Base-by-base conservation (phyloP, 2,329 filamentous ascomycete genomes). In the Pseudocercospora pini-densiflorae region DNA sequence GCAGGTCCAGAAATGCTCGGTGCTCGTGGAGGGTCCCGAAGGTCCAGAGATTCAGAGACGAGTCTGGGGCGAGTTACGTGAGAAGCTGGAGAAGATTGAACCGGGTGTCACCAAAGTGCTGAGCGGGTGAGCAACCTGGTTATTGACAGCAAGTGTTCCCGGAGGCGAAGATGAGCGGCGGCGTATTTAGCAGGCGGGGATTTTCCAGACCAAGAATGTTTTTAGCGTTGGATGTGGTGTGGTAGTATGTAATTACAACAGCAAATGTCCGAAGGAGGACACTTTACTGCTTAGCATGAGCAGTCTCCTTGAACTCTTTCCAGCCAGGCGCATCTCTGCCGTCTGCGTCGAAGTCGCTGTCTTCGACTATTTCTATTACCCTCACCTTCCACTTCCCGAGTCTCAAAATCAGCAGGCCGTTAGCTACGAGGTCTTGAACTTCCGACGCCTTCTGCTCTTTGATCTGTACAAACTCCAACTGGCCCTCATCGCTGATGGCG, bases 361-460 rank as follows among this genome's bases (percentile, higher is more conserved):
- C 87, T 12, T 80, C 78, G 5, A 89, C 76, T 49, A 89, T 81
- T 54, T 83, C 81, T 31, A 89, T 81, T 23, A 88, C 78, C 71
- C 85, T 85, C 40, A 89, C 80, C 71, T 86, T 88, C 81, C 85
- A 87, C 73, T 90, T 90, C 7, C 88, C 88, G 1, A 84, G 71
- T 66, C 86, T 80, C 9, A 89, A 69, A 8, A 89, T 81, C n/a
- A 90, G 70, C 2, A 85, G 74, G 1, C 83, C 78, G 29, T 78
- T 86, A 67, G 89, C 86, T 19, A 92, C 84, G 40, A 88, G 76
- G 62, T 82, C 91, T 63, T 87, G 85, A 65, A 82, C 74, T 0
- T 88, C 89, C 61, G 90, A 86, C 24, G 82, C 78, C 0, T 83
- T 85, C 84, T 87, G 88, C 23, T 84, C 78, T 74, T 88, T 87